Conservation (phyloP, 2,329 filamentous ascomycete species). For the Paecilomyces variotii region DNA sequence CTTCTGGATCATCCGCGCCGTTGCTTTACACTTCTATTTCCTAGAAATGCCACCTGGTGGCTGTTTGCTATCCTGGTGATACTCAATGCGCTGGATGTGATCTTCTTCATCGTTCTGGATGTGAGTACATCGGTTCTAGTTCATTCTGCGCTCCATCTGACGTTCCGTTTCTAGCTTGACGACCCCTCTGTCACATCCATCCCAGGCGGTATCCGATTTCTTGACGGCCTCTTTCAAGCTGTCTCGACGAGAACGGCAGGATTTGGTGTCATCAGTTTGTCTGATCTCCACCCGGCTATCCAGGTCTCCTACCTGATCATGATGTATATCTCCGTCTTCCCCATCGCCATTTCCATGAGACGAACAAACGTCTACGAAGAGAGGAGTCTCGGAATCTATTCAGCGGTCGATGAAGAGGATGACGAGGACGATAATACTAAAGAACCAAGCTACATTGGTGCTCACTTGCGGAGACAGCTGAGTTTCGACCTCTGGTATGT, state of each 20-base stretch:
- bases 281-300: constrained; percentile 75
- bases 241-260: constrained; percentile 84
- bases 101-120: constrained; percentile 91
- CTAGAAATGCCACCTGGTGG: constrained; percentile 88
- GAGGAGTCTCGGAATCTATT: constrained; percentile 55
- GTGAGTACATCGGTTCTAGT: constrained; percentile 41
- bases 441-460: constrained; percentile 75
- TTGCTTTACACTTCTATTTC: constrained; percentile 93
- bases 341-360: constrained; percentile 90
- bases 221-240: constrained; percentile 86
- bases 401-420: constrained; percentile 56
- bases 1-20: constrained; percentile 88
- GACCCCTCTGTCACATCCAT: constrained; percentile 60
- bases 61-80: constrained; percentile 76
- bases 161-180: constrained; percentile 51
- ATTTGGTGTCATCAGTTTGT: constrained; percentile 72
- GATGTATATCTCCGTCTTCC: constrained; percentile 99
- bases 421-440: constrained; percentile 44
- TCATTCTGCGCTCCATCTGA: constrained; percentile 11
- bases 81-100: constrained; percentile 75
- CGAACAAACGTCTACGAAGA: constrained; percentile 96
- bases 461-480: constrained; percentile 84
- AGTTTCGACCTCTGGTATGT: constrained; percentile 98
- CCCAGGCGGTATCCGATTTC: constrained; percentile 64
- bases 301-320: constrained; percentile 94